These are phyloP conservation scores for Chloris gayana DNA, from an alignment of 176 grass and related monocot genomes.

Conservation along the genomic window DNA sequence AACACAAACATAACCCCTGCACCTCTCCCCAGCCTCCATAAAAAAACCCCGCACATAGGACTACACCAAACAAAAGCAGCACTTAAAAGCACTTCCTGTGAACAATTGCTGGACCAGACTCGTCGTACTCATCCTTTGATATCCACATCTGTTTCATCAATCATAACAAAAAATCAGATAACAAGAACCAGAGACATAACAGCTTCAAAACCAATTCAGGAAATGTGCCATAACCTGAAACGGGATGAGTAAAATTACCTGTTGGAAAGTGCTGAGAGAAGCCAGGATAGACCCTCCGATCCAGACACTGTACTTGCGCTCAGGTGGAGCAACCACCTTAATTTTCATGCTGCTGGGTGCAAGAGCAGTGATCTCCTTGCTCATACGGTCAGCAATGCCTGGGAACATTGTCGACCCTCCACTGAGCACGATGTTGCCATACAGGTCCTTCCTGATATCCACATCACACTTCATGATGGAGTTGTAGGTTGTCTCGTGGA, in stretches of 20 bases:
- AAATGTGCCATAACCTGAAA: neutral
- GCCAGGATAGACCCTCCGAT: conserved; percentile 55
- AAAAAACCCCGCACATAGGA: conserved; percentile 24
- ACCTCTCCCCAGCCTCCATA: neutral
- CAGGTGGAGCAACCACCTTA: conserved; percentile 50
- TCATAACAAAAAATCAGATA: neutral
- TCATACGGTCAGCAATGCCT: conserved; percentile 49
- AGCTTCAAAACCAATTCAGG: neutral
- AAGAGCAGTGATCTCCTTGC: conserved; percentile 52
- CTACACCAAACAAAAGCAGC: neutral
- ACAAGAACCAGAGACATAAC: neutral
- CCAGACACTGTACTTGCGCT: conserved; percentile 56
- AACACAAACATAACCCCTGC: conserved; percentile 12
- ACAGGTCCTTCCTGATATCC: conserved; percentile 53
- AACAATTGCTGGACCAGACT: conserved; percentile 46
- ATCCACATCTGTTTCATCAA: conserved; percentile 50
- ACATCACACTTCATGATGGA: conserved; percentile 60
- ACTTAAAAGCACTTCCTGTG: conserved; percentile 52
- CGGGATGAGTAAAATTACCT: neutral
- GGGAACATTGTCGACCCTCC: conserved; percentile 52
- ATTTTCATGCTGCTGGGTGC: conserved; percentile 53
- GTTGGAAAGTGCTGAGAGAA: conserved; percentile 55
- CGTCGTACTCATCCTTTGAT: conserved; percentile 51
- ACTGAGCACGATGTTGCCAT: conserved; percentile 51
- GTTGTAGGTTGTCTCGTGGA: conserved; percentile 54